Percentiles rank a stretch among this genome's conserved stretches.
Conservation (phyloP, 257 asterid genomes). For the Solanum appendiculatum region DNA sequence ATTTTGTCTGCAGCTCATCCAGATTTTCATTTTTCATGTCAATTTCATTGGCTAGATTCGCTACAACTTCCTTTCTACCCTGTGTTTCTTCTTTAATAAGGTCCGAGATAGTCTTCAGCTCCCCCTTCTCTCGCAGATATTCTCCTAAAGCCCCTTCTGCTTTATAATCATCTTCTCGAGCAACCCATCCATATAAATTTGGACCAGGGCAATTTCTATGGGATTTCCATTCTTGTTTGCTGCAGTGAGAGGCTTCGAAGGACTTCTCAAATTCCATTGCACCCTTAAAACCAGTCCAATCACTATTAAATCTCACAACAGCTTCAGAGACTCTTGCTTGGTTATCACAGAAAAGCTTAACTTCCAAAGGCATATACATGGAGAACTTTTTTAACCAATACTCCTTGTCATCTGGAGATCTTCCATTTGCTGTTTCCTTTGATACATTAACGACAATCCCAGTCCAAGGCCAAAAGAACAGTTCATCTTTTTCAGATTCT, state of each 20-base stretch:
- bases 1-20: constrained; percentile 47
- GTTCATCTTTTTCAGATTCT: constrained; percentile 34
- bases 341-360: constrained; percentile 35
- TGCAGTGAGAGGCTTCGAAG: constrained; percentile 32
- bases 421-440: constrained; percentile 19
- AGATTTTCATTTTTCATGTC: constrained; percentile 60
- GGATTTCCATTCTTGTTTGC: constrained; percentile 48
- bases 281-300: constrained; percentile 55
- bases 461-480: constrained; percentile 85
- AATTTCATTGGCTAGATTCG: constrained; percentile 52
- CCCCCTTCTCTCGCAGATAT: constrained; percentile 36
- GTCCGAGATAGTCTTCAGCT: constrained; percentile 39
- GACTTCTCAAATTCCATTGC: constrained; percentile 57
- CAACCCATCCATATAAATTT: constrained; percentile 52
- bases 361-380: constrained; percentile 40
- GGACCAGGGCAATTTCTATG: constrained; percentile 17
- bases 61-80: constrained; percentile 40
- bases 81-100: constrained; percentile 30
- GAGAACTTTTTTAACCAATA: constrained; percentile 39
- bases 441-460: constrained; percentile 51
- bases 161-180: constrained; percentile 47
- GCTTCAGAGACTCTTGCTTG: constrained; percentile 22
- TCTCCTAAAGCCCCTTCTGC: constrained; percentile 49
- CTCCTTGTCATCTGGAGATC: constrained; percentile 9
- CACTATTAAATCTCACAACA: constrained; percentile 36